Evolutionary conservation across 2,329 filamentous ascomycete genomes (phyloP).

Genomic region (Aspergillus awamori): DNA sequence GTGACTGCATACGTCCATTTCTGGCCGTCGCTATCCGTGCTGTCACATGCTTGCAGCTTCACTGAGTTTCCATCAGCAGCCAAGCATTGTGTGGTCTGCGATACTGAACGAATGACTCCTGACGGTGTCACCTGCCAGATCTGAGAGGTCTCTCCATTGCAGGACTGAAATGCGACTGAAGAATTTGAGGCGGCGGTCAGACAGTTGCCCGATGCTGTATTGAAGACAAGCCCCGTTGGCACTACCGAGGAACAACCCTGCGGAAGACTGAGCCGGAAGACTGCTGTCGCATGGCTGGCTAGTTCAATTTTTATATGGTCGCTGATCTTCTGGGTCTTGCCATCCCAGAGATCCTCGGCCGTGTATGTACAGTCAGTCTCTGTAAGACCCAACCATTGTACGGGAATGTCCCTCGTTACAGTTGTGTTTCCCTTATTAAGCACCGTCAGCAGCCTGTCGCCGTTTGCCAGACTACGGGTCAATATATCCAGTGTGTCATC

Average conservation of each 20-base stretch:
- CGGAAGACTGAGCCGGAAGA: constrained; percentile 47
- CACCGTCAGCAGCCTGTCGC: constrained; percentile 52
- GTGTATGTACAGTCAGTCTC: constrained; percentile 29
- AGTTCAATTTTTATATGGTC: constrained; percentile 34
- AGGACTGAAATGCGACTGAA: constrained; percentile 39
- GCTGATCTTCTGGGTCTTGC: constrained; percentile 27
- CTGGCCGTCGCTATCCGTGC: constrained; percentile 29
- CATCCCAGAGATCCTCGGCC: constrained; percentile 52
- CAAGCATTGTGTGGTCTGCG: constrained; percentile 39
- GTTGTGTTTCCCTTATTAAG: constrained; percentile 47
- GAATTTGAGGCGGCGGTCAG: constrained; percentile 38
- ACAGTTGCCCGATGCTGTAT: constrained; percentile 50
- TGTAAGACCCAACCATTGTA: constrained; percentile 43
- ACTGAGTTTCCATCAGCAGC: constrained; percentile 23
- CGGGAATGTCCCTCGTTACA: constrained; percentile 34
- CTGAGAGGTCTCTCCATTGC: constrained; percentile 46
- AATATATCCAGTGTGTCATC: constrained; percentile 50
- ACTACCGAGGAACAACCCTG: constrained; percentile 29
- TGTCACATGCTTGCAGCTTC: constrained; percentile 18
- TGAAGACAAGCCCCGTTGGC: constrained; percentile 55
- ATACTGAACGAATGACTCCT: constrained; percentile 45
- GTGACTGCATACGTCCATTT: constrained; percentile 50
- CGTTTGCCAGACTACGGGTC: constrained; percentile 51
- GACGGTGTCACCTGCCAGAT: constrained; percentile 45
- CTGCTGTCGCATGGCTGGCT: constrained; percentile 44